These are phyloP conservation scores for Jaapia argillacea DNA, from an alignment of 768 basidiomycete species.

Conservation along the genomic window DNA sequence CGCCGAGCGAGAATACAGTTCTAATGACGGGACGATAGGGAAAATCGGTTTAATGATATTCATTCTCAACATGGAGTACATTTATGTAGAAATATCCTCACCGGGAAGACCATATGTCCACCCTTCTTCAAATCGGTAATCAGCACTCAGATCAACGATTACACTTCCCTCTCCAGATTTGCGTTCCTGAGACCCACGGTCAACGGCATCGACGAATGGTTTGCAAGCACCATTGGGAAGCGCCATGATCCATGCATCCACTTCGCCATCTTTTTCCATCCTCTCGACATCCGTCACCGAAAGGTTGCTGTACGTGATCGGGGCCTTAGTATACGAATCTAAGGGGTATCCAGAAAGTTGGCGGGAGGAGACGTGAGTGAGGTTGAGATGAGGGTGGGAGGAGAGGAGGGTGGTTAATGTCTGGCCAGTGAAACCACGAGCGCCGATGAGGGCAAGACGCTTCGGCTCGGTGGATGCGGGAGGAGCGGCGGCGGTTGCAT, in stretches of 20 bases:
- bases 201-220: slow-evolving; percentile 93
- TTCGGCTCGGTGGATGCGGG: slow-evolving; percentile 57
- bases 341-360: slow-evolving; percentile 81
- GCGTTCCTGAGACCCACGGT: slow-evolving; percentile 57
- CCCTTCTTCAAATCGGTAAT: slow-evolving; percentile 87
- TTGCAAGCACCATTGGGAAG: slow-evolving; percentile 96
- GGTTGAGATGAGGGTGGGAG: slow-evolving; percentile 76
- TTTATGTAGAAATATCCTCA: slow-evolving; percentile 49
- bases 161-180: slow-evolving; percentile 49
- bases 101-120: slow-evolving; percentile 99
- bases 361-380: slow-evolving; percentile 95
- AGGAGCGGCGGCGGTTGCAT: slow-evolving; percentile 52
- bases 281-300: slow-evolving; percentile 66
- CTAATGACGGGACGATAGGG: slow-evolving; percentile 34
- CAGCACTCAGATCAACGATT: slow-evolving; percentile 87
- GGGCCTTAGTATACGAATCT: slow-evolving; percentile 69
- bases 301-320: slow-evolving; percentile 73
- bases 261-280: slow-evolving; percentile 84
- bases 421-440: slow-evolving; percentile 92
- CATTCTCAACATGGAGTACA: slow-evolving; percentile 13
- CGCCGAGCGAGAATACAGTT: slow-evolving; percentile 71
- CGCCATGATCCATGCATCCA: slow-evolving; percentile 99
- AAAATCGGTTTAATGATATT: slow-evolving; percentile 19
- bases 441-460: slow-evolving; percentile 90
- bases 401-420: slow-evolving; percentile 83